Conservation (phyloP, 2,329 filamentous ascomycete species). For the Gaeumannomyces tritici region DNA sequence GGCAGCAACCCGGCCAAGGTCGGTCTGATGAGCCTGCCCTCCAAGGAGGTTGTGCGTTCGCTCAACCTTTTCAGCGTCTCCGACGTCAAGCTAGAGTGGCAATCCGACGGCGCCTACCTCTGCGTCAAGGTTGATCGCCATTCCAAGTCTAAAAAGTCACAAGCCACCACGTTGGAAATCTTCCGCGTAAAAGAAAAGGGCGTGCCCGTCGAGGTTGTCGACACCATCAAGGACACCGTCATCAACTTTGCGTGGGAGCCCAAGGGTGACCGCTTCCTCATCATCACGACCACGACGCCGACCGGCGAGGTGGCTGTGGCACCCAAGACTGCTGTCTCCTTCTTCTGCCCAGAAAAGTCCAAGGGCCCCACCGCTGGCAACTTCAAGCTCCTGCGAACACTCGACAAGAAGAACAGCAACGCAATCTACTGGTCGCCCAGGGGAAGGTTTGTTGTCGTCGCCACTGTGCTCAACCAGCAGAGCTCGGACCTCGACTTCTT, state of each 20-base stretch:
- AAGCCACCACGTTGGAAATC: conserved; percentile 94
- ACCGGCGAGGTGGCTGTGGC: conserved; percentile 68
- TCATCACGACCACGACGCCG: conserved; percentile 89
- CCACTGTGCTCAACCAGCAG: conserved; percentile 85
- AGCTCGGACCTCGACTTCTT: conserved; percentile 96
- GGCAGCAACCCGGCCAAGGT: conserved; percentile 97
- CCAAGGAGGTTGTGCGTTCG: conserved; percentile 87
- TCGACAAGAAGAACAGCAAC: conserved; percentile 99
- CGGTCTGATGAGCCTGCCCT: conserved; percentile 89
- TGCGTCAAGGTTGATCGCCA: conserved; percentile 98
- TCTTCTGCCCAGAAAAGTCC: conserved; percentile 93
- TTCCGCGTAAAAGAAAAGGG: conserved; percentile 97
- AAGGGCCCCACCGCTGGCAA: conserved; percentile 77
- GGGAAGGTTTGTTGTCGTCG: conserved; percentile 89
- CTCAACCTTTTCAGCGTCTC: conserved; percentile 97
- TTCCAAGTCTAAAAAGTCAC: conserved; percentile 97
- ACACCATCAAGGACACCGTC: conserved; percentile 95
- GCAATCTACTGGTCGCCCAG: conserved; percentile 98
- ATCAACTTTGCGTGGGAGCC: conserved; percentile 99
- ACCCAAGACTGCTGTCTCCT: conserved; percentile 88
- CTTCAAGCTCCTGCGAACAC: conserved; percentile 90
- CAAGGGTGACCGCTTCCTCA: conserved; percentile 92
- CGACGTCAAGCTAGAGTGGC: conserved; percentile 97
- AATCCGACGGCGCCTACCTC: conserved; percentile 85
- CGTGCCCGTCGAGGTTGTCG: conserved; percentile 94